phyloP scores from a whole-genome alignment of 148 eudicot species.

The Persicaria tinctoria region DNA sequence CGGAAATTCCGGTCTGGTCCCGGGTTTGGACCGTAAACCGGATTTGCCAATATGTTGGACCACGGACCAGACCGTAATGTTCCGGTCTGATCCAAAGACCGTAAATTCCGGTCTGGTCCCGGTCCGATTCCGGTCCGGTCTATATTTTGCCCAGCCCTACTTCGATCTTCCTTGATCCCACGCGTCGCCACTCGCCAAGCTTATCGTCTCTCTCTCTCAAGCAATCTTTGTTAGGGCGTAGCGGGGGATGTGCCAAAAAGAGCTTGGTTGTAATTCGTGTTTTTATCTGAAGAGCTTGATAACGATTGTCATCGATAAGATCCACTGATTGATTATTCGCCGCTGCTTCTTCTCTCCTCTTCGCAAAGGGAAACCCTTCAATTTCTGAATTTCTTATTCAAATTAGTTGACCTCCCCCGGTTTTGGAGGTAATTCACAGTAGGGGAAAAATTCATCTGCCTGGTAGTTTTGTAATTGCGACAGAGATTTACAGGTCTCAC shows the following conservation, averaged over 20 bases:
- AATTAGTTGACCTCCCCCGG: not conserved
- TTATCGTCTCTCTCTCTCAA: slow-evolving; percentile 9
- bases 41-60: too few species aligned
- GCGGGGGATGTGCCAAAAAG: slow-evolving; percentile 10
- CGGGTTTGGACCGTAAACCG: too few species aligned
- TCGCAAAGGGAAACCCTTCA: slow-evolving; percentile 1
- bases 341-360: slow-evolving; percentile 8
- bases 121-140: too few species aligned
- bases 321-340: slow-evolving; percentile 9
- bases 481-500: not conserved
- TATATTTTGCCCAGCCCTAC: too few species aligned
- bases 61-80: too few species aligned
- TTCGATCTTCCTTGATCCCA: not conserved
- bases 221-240: slow-evolving; percentile 6
- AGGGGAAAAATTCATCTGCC: not conserved
- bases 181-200: not conserved
- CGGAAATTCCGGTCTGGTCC: too few species aligned
- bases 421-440: not conserved
- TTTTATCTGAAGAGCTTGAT: slow-evolving; percentile 3
- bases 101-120: too few species aligned
- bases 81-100: too few species aligned
- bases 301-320: slow-evolving; percentile 6
- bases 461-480: not conserved
- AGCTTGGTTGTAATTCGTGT: slow-evolving; percentile 4
- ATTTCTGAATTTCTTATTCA: not conserved